These are phyloP conservation scores for Rhodomyrtus tomentosa DNA, from an alignment of 345 rosid species.

Conservation along the genomic window DNA sequence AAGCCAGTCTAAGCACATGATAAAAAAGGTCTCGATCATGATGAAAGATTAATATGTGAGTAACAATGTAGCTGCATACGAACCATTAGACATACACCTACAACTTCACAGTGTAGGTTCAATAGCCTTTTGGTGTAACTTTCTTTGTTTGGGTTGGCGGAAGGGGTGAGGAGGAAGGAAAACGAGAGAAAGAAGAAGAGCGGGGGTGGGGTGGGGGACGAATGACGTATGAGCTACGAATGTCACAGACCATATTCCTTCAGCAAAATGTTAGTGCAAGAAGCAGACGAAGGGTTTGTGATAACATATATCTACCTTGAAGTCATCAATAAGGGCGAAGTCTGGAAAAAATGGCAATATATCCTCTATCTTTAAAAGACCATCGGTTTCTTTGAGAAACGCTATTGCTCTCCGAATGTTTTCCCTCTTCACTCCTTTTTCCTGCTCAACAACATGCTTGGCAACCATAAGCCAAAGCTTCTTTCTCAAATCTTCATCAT, in stretches of 20 bases:
- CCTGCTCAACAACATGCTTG: constrained; percentile 90
- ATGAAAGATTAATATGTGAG: not conserved
- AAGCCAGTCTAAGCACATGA: not conserved
- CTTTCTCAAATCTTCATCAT: constrained; percentile 96
- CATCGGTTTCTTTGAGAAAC: constrained; percentile 97
- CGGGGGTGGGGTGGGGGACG: not conserved
- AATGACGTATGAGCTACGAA: not conserved
- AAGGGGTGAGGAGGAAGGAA: no score
- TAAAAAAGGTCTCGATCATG: not conserved
- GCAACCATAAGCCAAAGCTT: constrained; percentile 99
- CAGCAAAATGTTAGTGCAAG: not conserved
- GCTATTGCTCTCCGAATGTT: constrained; percentile 96
- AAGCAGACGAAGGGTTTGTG: not conserved
- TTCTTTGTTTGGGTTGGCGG: no score
- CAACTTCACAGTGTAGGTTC: not conserved
- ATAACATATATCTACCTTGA: constrained; percentile 42
- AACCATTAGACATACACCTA: not conserved
- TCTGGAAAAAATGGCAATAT: constrained; percentile 98
- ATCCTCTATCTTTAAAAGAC: constrained; percentile 94
- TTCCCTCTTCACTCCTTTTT: constrained; percentile 94
- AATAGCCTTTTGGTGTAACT: not conserved
- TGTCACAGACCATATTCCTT: not conserved
- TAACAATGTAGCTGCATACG: not conserved
- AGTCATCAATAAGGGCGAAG: constrained; percentile 98
- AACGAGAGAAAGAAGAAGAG: no score